Evolutionary conservation across 495 filamentous ascomycete genomes (phyloP), one percentile per base, ranked within the genome.

Genomic region (Lichenothelia convexa): DNA sequence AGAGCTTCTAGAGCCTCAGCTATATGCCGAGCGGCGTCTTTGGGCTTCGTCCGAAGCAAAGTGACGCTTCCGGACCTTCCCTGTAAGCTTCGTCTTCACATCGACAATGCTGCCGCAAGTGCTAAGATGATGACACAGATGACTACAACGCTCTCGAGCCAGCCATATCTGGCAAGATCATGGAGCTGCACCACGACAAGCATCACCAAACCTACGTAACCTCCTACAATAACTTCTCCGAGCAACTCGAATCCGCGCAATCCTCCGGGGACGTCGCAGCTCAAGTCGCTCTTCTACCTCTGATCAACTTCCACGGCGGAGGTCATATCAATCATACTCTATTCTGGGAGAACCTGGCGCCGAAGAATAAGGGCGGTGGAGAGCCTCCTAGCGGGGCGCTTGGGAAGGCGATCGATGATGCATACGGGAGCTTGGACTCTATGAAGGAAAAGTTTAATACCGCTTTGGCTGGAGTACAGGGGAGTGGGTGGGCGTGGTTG

Each of bases 251-350:
- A 23, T 64, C 67, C 30, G 77, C 78, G 21, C 57, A 70, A 47
- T 48, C 54, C 21, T 66, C 62, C 43, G 58, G 64, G 31, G 67
- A 82, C 58, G 64, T 74, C 41, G 50, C 69, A 22, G 63, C 74
- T 24, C 77, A 84, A 45, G 86, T 93, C 47, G 68, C 78, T 6
- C 60, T 91, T 29, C 83, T 86, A 50, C 78, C 86, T 0, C 55
- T 81, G 39, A 76, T 97, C 64, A 95, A 91, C 69, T 97, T 97
- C 71, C 73, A 97, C 62, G 89, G 91, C 35, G 85, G 82, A 44
- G 85, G 85, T 8, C 84, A 93, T 64, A 64, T 87, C 56, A 93
- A 93, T 64, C 85, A 93, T 65, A 68, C 73, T 20, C 68, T 93
- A 17, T 93, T 93, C 65, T 93, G 85, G 85, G 73, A 85, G 67